Evolutionary conservation across 768 basidiomycete species (phyloP), one percentile per base, ranked within the genome.

Genomic region (Boletus patriciae): DNA sequence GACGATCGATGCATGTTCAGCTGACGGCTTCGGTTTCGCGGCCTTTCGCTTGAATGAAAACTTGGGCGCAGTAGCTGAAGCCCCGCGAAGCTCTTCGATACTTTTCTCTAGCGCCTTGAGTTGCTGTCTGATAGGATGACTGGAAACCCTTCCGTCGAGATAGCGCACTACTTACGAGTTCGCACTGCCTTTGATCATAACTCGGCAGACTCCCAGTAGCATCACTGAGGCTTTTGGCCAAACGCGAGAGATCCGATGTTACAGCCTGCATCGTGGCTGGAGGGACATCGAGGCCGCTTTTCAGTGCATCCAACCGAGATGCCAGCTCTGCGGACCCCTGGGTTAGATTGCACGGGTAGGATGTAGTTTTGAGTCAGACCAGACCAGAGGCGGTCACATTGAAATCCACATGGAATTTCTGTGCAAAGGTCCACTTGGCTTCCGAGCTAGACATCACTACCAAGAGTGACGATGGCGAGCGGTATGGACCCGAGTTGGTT

Each of bases 181-280:
- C 87, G 65, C 80, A 87, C 64, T 85, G 85, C 52, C 85, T 79
- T 65, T 88, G 90, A 69, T 91, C 88, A 65, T 90, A 90, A 38
- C 79, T 75, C 5, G 90, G 86, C 44, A 93, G 73, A 55, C 79
- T 83, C 8, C 80, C 79, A 10, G 81, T 83, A 6, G 86, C 88
- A 66, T 85, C 87, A 7, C 78, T 75, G 18, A 92, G 77, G 23
- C 75, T 76, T 63, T 86, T 92, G 43, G 82, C 76, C 43, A 90
- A 69, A 57, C 80, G 82, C 4, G 84, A 80, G 19, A 87, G 69
- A 41, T 82, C 81, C 10, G 74, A 58, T 4, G 83, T 73, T 9
- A 88, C 60, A 18, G 68, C 73, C 53, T 80, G 76, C 4, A 85
- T 40, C 15, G 58, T 63, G n/a, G 77, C 76, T 31, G 70, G 58